Base-by-base conservation (phyloP, 1,139 yeast genomes). In the Suhomyces terraborum region DNA sequence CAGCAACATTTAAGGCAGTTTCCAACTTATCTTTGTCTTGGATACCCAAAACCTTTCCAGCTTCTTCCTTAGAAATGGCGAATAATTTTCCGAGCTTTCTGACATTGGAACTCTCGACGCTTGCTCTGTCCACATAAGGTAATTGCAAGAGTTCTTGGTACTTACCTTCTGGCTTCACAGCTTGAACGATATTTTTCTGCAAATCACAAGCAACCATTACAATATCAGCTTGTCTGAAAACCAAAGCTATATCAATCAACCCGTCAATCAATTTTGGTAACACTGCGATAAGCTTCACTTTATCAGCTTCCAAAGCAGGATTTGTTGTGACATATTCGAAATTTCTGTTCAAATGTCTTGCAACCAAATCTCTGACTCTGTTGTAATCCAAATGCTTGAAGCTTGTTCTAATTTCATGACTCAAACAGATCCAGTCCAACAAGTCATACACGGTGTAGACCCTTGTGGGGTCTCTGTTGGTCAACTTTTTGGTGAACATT, bases 401-500 rank as follows among this genome's bases (percentile, higher is more conserved):
- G 33, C 69, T 56, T 21, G 70, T 54, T 50, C 66, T 57, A 53
- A 79, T 80, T 64, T 91, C 98, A 26, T 73, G 68, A 20, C 95
- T 78, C 43, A 74, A 66, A 35, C 84, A 71, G 33, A 91, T 55
- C 75, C 84, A 78, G 34, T 77, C 73, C 46, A 89, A 65, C 30
- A 93, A 67, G 38, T 75, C 79, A 35, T 74, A 65, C 3, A 80
- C 77, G 24, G 88, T 78, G 36, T 83, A 72, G 32, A 85, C 75
- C 47, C 82, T 81, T 43, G 89, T 82, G 14, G 95, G 95, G 62
- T 85, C 87, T 60, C 82, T 82, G 59, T 84, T 86, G 44, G 84
- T 71, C 57, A 85, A 62, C 48, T 74, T 72, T 47, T 82, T 79
- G 32, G 82, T 78, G 55, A 86, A 87, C 38, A 69, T 59, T 6